Conservation (phyloP, 2,329 filamentous ascomycete genomes). For the Colletotrichum sojae region DNA sequence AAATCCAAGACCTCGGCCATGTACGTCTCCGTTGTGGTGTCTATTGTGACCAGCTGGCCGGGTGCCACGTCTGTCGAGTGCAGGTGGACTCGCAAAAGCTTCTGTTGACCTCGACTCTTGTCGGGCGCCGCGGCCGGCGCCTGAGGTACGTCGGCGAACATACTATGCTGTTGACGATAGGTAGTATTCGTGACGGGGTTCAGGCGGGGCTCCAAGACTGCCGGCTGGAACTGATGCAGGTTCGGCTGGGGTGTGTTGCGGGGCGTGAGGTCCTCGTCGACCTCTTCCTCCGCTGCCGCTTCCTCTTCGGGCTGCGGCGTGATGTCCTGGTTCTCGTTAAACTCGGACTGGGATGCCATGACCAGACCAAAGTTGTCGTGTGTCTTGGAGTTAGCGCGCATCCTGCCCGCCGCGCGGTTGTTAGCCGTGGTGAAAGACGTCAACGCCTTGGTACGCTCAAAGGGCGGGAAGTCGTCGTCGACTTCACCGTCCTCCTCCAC, state of each 20-base stretch:
- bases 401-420: conserved; percentile 72
- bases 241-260: conserved; percentile 63
- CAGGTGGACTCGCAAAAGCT: conserved; percentile 80
- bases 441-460: conserved; percentile 81
- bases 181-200: conserved; percentile 76
- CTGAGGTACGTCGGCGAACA: conserved; percentile 71
- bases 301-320: conserved; percentile 73
- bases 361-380: conserved; percentile 89
- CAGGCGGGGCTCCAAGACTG: conserved; percentile 55
- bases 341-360: conserved; percentile 77
- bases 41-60: conserved; percentile 80
- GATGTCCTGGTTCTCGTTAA: conserved; percentile 76
- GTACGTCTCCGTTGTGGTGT: conserved; percentile 87
- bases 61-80: conserved; percentile 77
- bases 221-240: conserved; percentile 48
- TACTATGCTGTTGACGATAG: conserved; percentile 66
- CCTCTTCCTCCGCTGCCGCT: conserved; percentile 51
- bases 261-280: conserved; percentile 60
- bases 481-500: conserved; percentile 88
- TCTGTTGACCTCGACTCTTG: conserved; percentile 73
- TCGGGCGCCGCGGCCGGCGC: conserved; percentile 59
- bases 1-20: conserved; percentile 85
- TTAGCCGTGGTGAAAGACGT: conserved; percentile 86
- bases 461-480: conserved; percentile 86
- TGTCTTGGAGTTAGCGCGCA: conserved; percentile 79